Conservation (phyloP, 2,329 filamentous ascomycete species). For the Fusarium burgessii region DNA sequence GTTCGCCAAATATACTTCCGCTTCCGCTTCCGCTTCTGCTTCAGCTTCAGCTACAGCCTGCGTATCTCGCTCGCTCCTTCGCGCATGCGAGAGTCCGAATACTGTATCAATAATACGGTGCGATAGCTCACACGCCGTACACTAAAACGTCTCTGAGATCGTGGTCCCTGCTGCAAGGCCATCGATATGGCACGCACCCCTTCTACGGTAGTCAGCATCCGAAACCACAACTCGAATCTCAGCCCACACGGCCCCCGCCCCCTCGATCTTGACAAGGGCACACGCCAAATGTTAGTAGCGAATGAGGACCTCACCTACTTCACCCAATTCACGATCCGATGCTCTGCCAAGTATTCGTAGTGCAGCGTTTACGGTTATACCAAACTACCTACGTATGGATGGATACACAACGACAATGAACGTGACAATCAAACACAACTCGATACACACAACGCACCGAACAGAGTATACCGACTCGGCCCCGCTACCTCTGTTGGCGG, state of each 20-base stretch:
- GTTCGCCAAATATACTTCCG: constrained; percentile 18
- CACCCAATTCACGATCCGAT: constrained; percentile 11
- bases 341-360: constrained; percentile 9
- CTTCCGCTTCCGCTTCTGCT: constrained; percentile 24
- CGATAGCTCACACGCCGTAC: constrained; percentile 7
- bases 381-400: neutral
- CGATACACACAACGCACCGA: constrained; percentile 1
- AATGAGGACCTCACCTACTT: constrained; percentile 29
- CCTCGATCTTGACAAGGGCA: constrained; percentile 44
- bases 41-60: constrained; percentile 11
- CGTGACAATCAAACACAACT: neutral
- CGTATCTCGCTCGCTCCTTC: neutral
- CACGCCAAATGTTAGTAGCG: constrained; percentile 20
- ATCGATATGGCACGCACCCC: constrained; percentile 18
- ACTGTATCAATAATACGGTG: constrained; percentile 13
- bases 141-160: constrained; percentile 27
- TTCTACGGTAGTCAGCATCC: constrained; percentile 39
- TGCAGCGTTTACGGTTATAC: neutral
- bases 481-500: constrained; percentile 39
- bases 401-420: neutral
- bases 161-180: constrained; percentile 12
- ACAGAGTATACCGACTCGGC: constrained; percentile 30
- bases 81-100: neutral
- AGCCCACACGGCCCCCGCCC: constrained; percentile 43
- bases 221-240: constrained; percentile 48